These are phyloP conservation scores for Coprinopsis sp. DNA, from an alignment of 768 basidiomycete genomes.

Conservation along the genomic window DNA sequence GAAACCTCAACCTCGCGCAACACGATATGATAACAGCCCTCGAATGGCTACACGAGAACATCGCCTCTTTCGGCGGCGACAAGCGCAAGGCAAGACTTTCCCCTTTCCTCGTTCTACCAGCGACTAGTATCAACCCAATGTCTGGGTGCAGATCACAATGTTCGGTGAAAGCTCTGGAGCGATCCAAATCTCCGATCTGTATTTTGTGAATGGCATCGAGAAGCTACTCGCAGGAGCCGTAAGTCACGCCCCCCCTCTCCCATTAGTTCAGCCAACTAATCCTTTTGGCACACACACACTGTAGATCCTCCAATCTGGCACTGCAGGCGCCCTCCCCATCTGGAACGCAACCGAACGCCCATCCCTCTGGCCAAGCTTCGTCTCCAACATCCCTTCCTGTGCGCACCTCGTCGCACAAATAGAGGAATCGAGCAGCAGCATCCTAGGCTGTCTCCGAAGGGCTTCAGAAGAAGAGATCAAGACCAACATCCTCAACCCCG, in stretches of 20 bases:
- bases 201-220: conserved; percentile 29
- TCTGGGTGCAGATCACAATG: conserved; percentile 39
- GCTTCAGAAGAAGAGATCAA: conserved; percentile 21
- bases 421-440: conserved; percentile 23
- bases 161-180: conserved; percentile 57
- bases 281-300: background rate
- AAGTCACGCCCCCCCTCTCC: background rate
- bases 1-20: conserved; percentile 41
- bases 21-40: conserved; percentile 43
- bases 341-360: conserved; percentile 28
- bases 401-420: conserved; percentile 17
- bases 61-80: conserved; percentile 56
- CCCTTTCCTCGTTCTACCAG: background rate
- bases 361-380: conserved; percentile 36
- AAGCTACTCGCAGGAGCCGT: conserved; percentile 31
- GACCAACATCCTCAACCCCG: conserved; percentile 6
- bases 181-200: conserved; percentile 38
- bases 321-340: conserved; percentile 30
- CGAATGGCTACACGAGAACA: conserved; percentile 57
- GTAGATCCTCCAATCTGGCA: conserved; percentile 42
- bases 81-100: conserved; percentile 20
- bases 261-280: background rate
- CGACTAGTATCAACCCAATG: background rate
- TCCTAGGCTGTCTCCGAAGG: conserved; percentile 30
- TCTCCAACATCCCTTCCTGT: conserved; percentile 31